phyloP scores from a whole-genome alignment of 2,329 filamentous ascomycete species.

The Fusarium sp. region DNA sequence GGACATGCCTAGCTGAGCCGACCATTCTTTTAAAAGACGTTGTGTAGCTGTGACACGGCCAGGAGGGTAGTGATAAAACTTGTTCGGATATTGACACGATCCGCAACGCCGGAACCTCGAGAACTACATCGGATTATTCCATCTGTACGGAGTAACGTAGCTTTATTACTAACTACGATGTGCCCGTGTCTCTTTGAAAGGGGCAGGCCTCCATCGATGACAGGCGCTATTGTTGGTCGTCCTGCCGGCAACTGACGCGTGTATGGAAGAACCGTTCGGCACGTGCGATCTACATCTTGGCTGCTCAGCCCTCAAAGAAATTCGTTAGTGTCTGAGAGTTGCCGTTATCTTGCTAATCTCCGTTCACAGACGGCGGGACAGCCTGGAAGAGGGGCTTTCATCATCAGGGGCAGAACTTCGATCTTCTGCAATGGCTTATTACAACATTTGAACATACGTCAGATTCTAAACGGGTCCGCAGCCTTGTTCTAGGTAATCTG shows the following conservation, averaged over 20 bases:
- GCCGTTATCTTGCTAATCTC: constrained; percentile 16
- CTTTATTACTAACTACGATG: not conserved
- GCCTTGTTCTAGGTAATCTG: constrained; percentile 6
- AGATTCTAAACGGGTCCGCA: constrained; percentile 2
- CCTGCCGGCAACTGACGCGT: constrained; percentile 5
- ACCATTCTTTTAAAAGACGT: not conserved
- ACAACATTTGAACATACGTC: constrained; percentile 5
- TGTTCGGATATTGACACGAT: constrained; percentile 16
- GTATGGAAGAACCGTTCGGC: constrained; percentile 34
- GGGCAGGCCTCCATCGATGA: not conserved
- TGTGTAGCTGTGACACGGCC: constrained; percentile 28
- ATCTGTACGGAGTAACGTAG: not conserved
- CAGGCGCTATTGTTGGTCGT: not conserved
- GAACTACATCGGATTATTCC: not conserved
- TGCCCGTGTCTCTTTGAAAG: not conserved
- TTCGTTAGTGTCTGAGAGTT: constrained; percentile 12
- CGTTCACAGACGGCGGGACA: constrained; percentile 18
- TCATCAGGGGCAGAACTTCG: not conserved
- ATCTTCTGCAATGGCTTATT: not conserved
- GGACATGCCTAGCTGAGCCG: not conserved
- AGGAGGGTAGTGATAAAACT: constrained; percentile 8
- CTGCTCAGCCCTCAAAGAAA: constrained; percentile 4
- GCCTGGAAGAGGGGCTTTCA: not conserved
- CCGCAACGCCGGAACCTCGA: constrained; percentile 27
- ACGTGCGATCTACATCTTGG: constrained; percentile 37